Conservation (phyloP, 1,139 yeast species). For the Nakaseomyces delphensis region DNA sequence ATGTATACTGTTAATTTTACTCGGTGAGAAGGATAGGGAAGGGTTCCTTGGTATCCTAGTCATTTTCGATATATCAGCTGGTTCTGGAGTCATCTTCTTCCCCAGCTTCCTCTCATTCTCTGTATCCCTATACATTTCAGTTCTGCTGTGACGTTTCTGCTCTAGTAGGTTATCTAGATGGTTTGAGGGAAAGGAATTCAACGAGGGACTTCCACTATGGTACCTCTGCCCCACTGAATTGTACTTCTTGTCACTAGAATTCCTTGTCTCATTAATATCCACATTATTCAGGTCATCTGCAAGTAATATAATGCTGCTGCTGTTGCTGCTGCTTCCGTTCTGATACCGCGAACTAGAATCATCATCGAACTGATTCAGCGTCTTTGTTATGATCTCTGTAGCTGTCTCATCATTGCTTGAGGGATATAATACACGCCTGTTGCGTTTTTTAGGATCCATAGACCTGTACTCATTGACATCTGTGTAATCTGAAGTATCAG, state of each 20-base stretch:
- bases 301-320: neutral
- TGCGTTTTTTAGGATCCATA: slow-evolving; percentile 2
- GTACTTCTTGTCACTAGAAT: neutral
- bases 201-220: neutral
- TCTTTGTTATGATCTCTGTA: neutral
- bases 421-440: neutral
- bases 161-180: neutral
- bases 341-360: neutral
- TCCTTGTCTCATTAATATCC: neutral
- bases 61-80: neutral
- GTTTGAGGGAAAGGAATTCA: neutral
- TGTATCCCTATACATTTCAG: slow-evolving; percentile 1
- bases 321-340: neutral
- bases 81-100: slow-evolving; percentile 1
- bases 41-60: neutral
- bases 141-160: slow-evolving; percentile 1
- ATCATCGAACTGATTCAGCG: neutral
- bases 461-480: slow-evolving; percentile 4
- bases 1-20: neutral
- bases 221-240: neutral
- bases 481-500: neutral
- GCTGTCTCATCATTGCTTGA: neutral
- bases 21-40: neutral
- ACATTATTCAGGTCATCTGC: neutral
- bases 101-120: neutral